phyloP scores from a whole-genome alignment of 2,329 filamentous ascomycete genomes.

The Diplocarpon mali region DNA sequence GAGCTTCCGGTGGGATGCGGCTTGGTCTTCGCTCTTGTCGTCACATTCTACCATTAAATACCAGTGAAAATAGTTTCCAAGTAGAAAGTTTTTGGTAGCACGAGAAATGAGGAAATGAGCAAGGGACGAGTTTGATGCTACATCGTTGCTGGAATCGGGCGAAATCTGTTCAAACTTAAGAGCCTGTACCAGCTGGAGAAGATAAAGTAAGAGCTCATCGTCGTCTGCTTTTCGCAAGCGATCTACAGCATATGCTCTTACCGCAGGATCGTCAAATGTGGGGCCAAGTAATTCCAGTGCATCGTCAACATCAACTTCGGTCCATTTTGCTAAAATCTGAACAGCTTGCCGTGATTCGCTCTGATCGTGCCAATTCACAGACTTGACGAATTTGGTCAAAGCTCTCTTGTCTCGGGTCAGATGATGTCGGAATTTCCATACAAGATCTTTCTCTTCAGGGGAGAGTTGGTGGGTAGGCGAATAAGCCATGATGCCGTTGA shows the following conservation, averaged over 20 bases:
- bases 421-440: slow-evolving; percentile 97
- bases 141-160: slow-evolving; percentile 48
- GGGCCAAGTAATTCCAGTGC: slow-evolving; percentile 88
- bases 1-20: slow-evolving; percentile 65
- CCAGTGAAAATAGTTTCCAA: slow-evolving; percentile 96
- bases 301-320: slow-evolving; percentile 93
- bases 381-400: slow-evolving; percentile 95
- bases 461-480: slow-evolving; percentile 82
- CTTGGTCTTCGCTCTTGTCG: slow-evolving; percentile 57
- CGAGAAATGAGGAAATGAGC: slow-evolving; percentile 82
- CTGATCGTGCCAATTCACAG: slow-evolving; percentile 83
- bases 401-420: slow-evolving; percentile 84
- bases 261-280: slow-evolving; percentile 77
- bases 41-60: slow-evolving; percentile 98
- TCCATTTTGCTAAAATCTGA: slow-evolving; percentile 85
- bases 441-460: slow-evolving; percentile 84
- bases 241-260: slow-evolving; percentile 88
- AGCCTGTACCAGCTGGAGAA: slow-evolving; percentile 89
- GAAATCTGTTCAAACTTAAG: slow-evolving; percentile 83
- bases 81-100: slow-evolving; percentile 75
- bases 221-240: slow-evolving; percentile 86
- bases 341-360: slow-evolving; percentile 82
- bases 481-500: slow-evolving; percentile 85
- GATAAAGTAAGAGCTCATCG: slow-evolving; percentile 78
- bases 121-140: slow-evolving; percentile 66